Conservation (phyloP, 805 yeast genomes). For the Teunomyces atbi region DNA sequence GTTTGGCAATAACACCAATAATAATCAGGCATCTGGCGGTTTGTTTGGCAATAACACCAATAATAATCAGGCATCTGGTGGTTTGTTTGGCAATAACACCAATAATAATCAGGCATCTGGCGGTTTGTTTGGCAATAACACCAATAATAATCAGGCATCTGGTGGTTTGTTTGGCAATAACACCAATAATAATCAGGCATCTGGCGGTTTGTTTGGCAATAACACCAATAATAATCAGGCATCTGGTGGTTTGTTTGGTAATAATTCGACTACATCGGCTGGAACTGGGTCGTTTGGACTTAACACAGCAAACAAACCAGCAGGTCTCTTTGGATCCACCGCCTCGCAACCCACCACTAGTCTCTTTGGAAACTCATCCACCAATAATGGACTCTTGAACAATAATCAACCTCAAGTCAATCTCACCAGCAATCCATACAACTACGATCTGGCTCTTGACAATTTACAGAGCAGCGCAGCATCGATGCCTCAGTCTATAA, state of each 20-base stretch:
- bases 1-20: background rate
- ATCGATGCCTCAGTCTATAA: conserved; percentile 34
- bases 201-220: background rate
- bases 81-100: conserved; percentile 20
- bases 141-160: background rate
- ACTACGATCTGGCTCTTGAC: conserved; percentile 23
- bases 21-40: conserved; percentile 9
- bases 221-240: background rate
- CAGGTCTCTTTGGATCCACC: conserved; percentile 9
- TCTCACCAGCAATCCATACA: conserved; percentile 27
- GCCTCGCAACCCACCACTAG: conserved; percentile 8
- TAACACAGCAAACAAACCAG: conserved; percentile 6
- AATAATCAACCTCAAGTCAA: conserved; percentile 1
- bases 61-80: conserved; percentile 4
- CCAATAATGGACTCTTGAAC: conserved; percentile 5
- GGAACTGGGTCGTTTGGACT: conserved; percentile 22
- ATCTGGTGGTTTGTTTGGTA: background rate
- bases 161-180: conserved; percentile 20
- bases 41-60: conserved; percentile 19
- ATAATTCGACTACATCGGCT: background rate
- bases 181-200: background rate
- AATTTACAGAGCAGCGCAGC: conserved; percentile 17
- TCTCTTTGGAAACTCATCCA: conserved; percentile 19
- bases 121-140: conserved; percentile 20
- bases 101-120: background rate